A percentile compares a stretch with the other conserved stretches of the same genome.
Conservation (phyloP, 371 early-diverging fungal genomes). For the Modicella reniformis region DNA sequence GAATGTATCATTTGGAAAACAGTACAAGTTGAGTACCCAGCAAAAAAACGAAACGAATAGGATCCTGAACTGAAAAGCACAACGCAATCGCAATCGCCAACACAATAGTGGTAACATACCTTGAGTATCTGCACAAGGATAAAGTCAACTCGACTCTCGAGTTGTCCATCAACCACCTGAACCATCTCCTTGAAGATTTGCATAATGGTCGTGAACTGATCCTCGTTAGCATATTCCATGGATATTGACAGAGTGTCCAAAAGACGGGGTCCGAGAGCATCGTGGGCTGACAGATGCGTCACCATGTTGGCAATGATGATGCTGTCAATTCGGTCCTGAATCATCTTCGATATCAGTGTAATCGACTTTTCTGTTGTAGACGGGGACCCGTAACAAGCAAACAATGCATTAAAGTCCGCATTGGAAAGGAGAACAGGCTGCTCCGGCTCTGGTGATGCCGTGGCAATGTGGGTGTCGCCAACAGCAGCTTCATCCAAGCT, state of each 20-base stretch:
- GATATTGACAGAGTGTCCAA: constrained; percentile 29
- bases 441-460: constrained; percentile 27
- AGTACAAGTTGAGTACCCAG: not conserved
- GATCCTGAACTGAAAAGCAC: no score
- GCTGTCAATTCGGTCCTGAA: constrained; percentile 40
- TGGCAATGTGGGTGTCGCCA: constrained; percentile 10
- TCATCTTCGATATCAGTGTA: constrained; percentile 37
- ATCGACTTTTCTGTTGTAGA: constrained; percentile 16
- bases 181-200: constrained; percentile 45
- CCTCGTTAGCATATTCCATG: constrained; percentile 40
- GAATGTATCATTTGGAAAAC: not conserved
- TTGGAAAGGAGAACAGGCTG: constrained; percentile 17
- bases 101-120: no score
- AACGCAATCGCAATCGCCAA: no score
- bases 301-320: constrained; percentile 35
- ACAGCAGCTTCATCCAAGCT: constrained; percentile 26
- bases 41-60: no score
- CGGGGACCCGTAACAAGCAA: constrained; percentile 13
- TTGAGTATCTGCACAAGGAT: constrained; percentile 35
- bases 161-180: constrained; percentile 23
- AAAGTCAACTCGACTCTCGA: constrained; percentile 27
- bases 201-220: constrained; percentile 32
- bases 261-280: constrained; percentile 16
- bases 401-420: constrained; percentile 37
- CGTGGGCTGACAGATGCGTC: constrained; percentile 31